Percentiles rank a stretch among this genome's conserved stretches.
Evolutionary conservation across 2,329 filamentous ascomycete genomes (phyloP).

Genomic region (Curvularia hawaiiensis): DNA sequence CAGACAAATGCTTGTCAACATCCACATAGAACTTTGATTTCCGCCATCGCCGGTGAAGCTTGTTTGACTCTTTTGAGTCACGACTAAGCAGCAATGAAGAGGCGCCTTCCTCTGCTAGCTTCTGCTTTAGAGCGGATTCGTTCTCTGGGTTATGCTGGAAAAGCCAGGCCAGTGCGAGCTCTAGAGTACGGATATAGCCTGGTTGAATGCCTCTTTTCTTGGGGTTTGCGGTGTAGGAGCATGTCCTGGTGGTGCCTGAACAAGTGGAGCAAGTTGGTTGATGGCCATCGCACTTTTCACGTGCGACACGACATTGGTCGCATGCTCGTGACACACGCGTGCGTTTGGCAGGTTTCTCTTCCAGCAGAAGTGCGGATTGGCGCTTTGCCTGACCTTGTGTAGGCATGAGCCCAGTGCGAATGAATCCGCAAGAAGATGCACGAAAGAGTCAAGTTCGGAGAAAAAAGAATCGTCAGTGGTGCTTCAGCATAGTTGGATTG

Average conservation of each 20-base stretch:
- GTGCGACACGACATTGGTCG: conserved; percentile 69
- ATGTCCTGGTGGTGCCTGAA: conserved; percentile 64
- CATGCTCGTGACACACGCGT: conserved; percentile 72
- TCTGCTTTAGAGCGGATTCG: conserved; percentile 62
- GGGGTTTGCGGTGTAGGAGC: conserved; percentile 73
- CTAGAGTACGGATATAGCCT: conserved; percentile 77
- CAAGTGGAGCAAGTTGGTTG: conserved; percentile 72
- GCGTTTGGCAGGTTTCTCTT: conserved; percentile 51
- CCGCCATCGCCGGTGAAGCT: conserved; percentile 66
- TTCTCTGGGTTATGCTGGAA: conserved; percentile 66
- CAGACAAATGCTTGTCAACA: conserved; percentile 66
- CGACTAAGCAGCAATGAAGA: conserved; percentile 59
- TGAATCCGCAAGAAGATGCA: not conserved
- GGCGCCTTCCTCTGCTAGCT: conserved; percentile 57
- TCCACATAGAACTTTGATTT: conserved; percentile 66
- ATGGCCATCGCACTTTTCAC: conserved; percentile 74
- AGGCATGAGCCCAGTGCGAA: conserved; percentile 29
- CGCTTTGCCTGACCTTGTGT: conserved; percentile 34
- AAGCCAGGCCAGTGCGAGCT: conserved; percentile 70
- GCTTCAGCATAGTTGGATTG: conserved; percentile 8
- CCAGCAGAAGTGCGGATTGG: conserved; percentile 23
- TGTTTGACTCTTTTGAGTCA: conserved; percentile 59
- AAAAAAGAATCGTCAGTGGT: conserved; percentile 5
- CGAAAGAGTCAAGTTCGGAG: conserved; percentile 5
- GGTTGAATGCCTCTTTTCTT: conserved; percentile 80